Base-by-base conservation (phyloP, 2,329 filamentous ascomycete genomes). In the Tolypocladium amazonense region DNA sequence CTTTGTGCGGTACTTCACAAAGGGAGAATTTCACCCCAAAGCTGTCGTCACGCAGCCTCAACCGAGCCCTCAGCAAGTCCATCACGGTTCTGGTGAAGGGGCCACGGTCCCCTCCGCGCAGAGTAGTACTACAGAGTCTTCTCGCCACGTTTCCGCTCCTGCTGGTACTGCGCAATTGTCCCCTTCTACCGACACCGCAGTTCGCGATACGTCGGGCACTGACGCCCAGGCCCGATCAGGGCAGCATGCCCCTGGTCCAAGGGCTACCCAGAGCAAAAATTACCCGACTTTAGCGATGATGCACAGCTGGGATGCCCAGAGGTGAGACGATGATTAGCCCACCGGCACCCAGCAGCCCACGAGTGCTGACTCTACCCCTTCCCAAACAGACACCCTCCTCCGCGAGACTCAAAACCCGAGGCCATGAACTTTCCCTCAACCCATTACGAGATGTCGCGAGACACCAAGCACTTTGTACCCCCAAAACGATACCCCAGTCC, bases 381-480 rank as follows among this genome's bases (percentile, higher is more conserved):
- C 35, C 37, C 23, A 18, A 2, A 56, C 65, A 89, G 87, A 70
- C 83, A 87, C 67, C 75, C 86, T 53, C 85, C 86, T 60, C 85
- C 85, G 14, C 59, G 73, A 50, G 74, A 89, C 68, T 90, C 92
- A 6, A 88, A 80, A 69, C 92, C 92, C 11, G 94, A 97, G 79
- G 93, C 92, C 8, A 78, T 84, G 62, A 90, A 95, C 71, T 89
- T 97, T 69, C 90, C 92, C 20, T 81, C 81, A 55, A 84, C 86
- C 60, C 85, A 85, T 59, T 97, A 97, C 73, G 81, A 83, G 60
- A 97, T 97, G 87, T 96, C 89, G 59, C 83, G 82, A 59, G 89
- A 92, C 71, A 79, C 81, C 23, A 74, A 85, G 39, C 85, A 89
- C 12, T 97, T 95, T 73, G 82, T 90, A 58, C 84, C 92, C 38